Evolutionary conservation across 805 yeast genomes (phyloP), one percentile per base, ranked within the genome.

Genomic region (Maudiozyma saulgeensis): DNA sequence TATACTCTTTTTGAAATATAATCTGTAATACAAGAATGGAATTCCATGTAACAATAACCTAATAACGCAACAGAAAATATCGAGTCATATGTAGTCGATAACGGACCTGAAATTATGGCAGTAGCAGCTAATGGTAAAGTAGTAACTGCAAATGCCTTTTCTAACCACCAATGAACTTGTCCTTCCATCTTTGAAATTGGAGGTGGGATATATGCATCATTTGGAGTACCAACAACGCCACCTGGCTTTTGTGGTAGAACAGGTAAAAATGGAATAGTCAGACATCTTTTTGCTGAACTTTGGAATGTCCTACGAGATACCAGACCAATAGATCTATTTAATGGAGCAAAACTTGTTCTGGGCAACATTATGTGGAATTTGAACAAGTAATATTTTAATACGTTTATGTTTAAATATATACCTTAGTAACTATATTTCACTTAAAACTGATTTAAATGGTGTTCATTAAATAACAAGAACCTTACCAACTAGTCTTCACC

Each of bases 151-250:
- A 88, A 70, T 4, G 79, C 60, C 57, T 87, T 79, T 74, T 91
- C 99, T 59, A 82, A 81, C n/a, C 86, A 73, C 99, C 99, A 91
- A 73, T 90, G 98, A 66, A 80, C 77, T 23, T 95, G 85, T 44
- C 98, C 97, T 61, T 88, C 90, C 46, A 73, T 62, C 55, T 74
- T 78, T 60, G 78, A 73, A 5, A 81, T 65, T 40, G 73, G 67
- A 39, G 97, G 97, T 15, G 79, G 71, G 34, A 72, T 69, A 60
- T 76, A 84, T 15, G 98, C 89, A 53, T 93, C 98, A 68, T 91
- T 93, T 45, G 90, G 96, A 6, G 90, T 81, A n/a, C 97, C 98
- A 44, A 82, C 82, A 50, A 91, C 82, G 65, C 84, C 76, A 38
- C 97, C 98, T 42, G 97, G 87, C 35, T 95, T 91, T 69, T 87